A percentile compares a stretch with the other conserved stretches of the same genome.
phyloP scores from a whole-genome alignment of 139 green algal genomes.

The Nannochloris sp. region DNA sequence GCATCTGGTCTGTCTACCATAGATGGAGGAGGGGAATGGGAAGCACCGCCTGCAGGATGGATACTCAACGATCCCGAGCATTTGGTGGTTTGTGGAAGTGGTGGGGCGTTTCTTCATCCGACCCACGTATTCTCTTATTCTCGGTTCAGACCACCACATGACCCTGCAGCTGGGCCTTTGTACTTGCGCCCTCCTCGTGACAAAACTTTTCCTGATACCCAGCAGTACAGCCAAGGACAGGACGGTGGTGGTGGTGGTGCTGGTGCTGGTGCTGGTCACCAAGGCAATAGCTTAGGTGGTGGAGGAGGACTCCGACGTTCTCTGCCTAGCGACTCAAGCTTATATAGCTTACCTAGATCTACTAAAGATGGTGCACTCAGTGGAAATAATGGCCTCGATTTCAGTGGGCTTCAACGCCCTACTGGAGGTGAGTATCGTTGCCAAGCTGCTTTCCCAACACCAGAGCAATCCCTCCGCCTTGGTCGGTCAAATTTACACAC shows the following conservation, averaged over 20 bases:
- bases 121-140: conserved; percentile 74
- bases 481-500: conserved; percentile 69
- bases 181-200: conserved; percentile 25
- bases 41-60: conserved; percentile 22
- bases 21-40: not conserved
- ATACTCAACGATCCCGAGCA: conserved; percentile 67
- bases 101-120: conserved; percentile 82
- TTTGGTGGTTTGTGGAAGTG: conserved; percentile 66
- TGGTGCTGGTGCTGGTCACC: not conserved
- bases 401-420: not conserved
- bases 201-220: conserved; percentile 25
- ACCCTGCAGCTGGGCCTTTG: conserved; percentile 43
- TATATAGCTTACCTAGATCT: conserved; percentile 3
- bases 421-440: conserved; percentile 61
- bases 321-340: conserved; percentile 9
- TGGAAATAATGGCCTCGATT: not conserved
- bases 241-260: not conserved
- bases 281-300: not conserved
- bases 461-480: conserved; percentile 37
- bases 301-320: not conserved
- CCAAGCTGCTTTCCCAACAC: conserved; percentile 46
- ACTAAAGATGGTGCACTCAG: not conserved
- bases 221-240: conserved; percentile 20
- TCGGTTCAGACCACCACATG: conserved; percentile 41
- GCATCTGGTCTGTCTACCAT: too few species aligned